These are phyloP conservation scores for Cymbopogon citratus DNA, from an alignment of 176 grass and related monocot genomes.

Conservation along the genomic window DNA sequence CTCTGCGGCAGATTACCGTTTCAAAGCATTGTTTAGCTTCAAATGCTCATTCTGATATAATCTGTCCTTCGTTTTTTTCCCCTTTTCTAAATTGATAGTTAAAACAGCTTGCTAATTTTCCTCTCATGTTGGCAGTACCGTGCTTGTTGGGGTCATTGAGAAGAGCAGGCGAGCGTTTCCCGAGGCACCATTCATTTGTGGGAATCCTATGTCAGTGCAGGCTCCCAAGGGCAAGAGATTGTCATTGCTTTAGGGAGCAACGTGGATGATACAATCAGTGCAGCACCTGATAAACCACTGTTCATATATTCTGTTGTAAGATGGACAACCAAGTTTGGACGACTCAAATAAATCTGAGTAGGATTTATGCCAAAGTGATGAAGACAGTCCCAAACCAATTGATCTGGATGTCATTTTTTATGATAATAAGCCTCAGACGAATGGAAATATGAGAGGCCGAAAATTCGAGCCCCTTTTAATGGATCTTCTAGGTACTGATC, in stretches of 20 bases:
- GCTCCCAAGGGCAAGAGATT: not conserved
- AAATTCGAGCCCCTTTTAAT: not conserved
- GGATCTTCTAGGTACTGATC: not conserved
- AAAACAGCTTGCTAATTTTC: not conserved
- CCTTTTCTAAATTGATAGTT: not conserved
- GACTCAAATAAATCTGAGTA: not conserved
- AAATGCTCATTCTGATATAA: not conserved
- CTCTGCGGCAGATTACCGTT: not conserved
- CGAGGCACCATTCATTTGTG: not conserved
- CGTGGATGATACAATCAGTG: not conserved
- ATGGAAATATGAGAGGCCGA: not conserved
- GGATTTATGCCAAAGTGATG: not conserved
- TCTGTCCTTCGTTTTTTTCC: not conserved
- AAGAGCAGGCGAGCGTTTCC: not conserved
- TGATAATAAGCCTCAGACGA: not conserved
- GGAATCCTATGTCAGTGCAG: not conserved
- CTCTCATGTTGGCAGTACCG: not conserved
- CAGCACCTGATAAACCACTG: not conserved
- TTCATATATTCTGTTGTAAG: not conserved
- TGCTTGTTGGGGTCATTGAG: not conserved
- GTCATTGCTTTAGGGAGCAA: constrained; percentile 11
- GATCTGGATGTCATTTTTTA: not conserved
- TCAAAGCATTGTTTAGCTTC: not conserved
- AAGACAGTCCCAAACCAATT: not conserved
- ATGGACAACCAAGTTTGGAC: not conserved